Evolutionary conservation across 495 filamentous ascomycete genomes (phyloP), one percentile per base, ranked within the genome.

Genomic region (Aspergillus incahuasiensis): DNA sequence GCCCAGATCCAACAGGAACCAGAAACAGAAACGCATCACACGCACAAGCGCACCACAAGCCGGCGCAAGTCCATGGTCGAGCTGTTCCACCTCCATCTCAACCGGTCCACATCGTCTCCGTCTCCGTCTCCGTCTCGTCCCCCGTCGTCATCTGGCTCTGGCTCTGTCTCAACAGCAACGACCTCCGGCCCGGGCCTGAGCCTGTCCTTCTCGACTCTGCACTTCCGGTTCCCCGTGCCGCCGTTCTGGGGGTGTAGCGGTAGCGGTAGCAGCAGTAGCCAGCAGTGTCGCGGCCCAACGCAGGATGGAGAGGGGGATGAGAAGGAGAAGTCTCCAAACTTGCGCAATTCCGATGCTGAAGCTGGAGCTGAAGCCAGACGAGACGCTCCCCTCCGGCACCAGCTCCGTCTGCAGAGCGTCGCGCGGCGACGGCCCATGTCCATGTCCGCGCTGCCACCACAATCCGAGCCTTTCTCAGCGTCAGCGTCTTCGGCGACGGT

Each of bases 31-130:
- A 48, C 5, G 13, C 12, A n/a, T 50, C 44, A 48, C 20, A 34
- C n/a, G 8, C 44, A 55, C n/a, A 54, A 61, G 34, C 40, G 35
- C 18, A 22, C 57, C 5, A 53, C 59, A 2, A 62, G 48, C 25
- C 56, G 59, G 20, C 63, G 63, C 40, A 62, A 60, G n/a, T 65
- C 63, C 6, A 58, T 65, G 54, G 47, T 65, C 30, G 63, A 65
- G 47, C 44, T 65, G 20, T 57, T 65, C n/a, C n/a, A n/a, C n/a
- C n/a, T n/a, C n/a, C n/a, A n/a, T n/a, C n/a, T n/a, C 32, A 59
- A 60, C 35, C 52, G 60, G 34, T 46, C 60, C 9, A 1, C n/a
- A 24, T 28, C 44, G 40, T 30, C 4, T 28, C 19, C 34, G 19
- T 16, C 19, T 60, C 50, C n/a, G 8, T 53, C 13, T 48, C 49